Base-by-base conservation (phyloP, 768 basidiomycete species). In the Mrakia blollopis region DNA sequence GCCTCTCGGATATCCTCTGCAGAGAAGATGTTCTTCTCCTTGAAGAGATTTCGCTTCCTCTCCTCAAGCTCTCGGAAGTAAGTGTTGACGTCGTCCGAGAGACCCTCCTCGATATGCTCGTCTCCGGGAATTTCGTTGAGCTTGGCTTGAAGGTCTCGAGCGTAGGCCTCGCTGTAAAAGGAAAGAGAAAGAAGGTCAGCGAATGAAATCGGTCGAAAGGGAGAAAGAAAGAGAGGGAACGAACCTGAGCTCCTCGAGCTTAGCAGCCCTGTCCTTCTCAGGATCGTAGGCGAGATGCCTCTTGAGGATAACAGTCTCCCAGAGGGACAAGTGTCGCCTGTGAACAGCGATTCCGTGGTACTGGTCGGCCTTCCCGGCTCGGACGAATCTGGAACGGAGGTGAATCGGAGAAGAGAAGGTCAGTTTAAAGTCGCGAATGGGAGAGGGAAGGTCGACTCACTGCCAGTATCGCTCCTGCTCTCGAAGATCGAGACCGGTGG, bases 311-410 rank as follows among this genome's bases (percentile, higher is more conserved):
- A 76, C 69, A 2, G 77, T 78, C 80, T 85, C 85, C 79, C 80
- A 85, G 72, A 77, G 78, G 13, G 78, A 79, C 1, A 85, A 79
- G 79, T 85, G 85, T 32, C 84, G 79, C 8, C 81, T 84, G 81
- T 85, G 84, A 35, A 85, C 81, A 39, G 84, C 84, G 80, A 85
- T 82, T 60, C 85, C 85, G 79, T 84, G 84, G 80, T 85, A 85
- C 14, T 83, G 82, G 30, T 78, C 74, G 13, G 81, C 80, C 47
- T 80, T 79, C 3, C 85, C 85, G 25, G 79, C 79, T 25, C 83
- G 79, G 32, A 85, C 85, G 74, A 79, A 84, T 18, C 57, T 57
- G 57, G 57, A 28, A 28, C 9, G 0, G 57, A 57, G 1, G 10
- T 25, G 8, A 72, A 44, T 30, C 10, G 50, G 30, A 28, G 52